Base-by-base conservation (phyloP, 2,329 filamentous ascomycete species). In the Raffaelea arxii region DNA sequence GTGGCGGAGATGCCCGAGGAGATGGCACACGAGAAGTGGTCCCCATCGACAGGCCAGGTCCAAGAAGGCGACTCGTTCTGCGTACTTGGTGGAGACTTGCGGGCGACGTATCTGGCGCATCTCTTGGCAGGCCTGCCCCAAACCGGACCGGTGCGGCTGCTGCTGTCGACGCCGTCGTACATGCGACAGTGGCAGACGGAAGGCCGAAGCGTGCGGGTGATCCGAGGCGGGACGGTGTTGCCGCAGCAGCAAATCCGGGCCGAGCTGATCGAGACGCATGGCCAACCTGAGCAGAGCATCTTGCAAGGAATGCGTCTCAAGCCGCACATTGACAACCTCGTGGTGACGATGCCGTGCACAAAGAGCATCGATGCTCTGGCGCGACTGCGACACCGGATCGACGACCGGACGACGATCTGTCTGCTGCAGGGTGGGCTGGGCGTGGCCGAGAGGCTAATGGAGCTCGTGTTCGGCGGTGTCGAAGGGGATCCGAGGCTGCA, bases 361-460 rank as follows among this genome's bases (percentile, higher is more conserved):
- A 48, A 49, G n/a, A 56, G 56, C 10, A 50, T 60, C 19, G 25
- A 47, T 7, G 55, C 55, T 1, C 45, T 65, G 24, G 40, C 46
- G 23, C 46, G 49, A 12, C 54, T 65, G 11, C 25, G 21, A 7
- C 55, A 61, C 45, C 54, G 62, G 30, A 58, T 65, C 40, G 57
- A 63, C 47, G 53, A 58, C 24, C 53, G 55, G 23, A 62, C 63
- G 16, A 60, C 60, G 1, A 55, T 65, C 27, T 64, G 60, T 37
- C 57, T 65, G 11, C 21, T 65, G 6, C 62, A 65, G 48, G 53
- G 59, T 21, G 62, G 90, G 1, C 77, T 97, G 63, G 91, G 92
- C 1, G 69, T 88, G 2, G 71, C 88, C n/a, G 89, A 97, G 42
- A 75, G 81, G 42, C 72, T 96, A 36, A 88, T 87, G 55, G 64